phyloP scores from a whole-genome alignment of 2,329 filamentous ascomycete species.

The Pseudogymnoascus sp. region DNA sequence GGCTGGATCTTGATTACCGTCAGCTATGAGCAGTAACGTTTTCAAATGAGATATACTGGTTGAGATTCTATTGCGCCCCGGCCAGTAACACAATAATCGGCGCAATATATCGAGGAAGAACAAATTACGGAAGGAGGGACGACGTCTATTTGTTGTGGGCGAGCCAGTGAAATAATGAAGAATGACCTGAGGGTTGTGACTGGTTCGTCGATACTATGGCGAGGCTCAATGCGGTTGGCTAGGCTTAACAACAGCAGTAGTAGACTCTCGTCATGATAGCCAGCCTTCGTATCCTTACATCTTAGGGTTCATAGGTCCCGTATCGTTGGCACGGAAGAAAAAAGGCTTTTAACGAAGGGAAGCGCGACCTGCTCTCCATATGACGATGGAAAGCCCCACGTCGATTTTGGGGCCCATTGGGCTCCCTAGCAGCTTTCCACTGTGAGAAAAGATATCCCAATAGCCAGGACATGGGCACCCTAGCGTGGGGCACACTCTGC shows the following conservation, averaged over 20 bases:
- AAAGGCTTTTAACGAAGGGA: neutral
- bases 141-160: slow-evolving; percentile 5
- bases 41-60: neutral
- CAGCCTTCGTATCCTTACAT: neutral
- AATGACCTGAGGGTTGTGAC: neutral
- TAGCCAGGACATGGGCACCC: neutral
- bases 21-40: neutral
- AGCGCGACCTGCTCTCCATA: neutral
- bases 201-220: neutral
- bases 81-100: slow-evolving; percentile 6
- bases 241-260: neutral
- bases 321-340: neutral
- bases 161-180: neutral
- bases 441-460: neutral
- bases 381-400: slow-evolving; percentile 7
- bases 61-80: neutral
- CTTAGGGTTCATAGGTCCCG: neutral
- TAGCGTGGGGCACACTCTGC: neutral
- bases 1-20: neutral
- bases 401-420: neutral
- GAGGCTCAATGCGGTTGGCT: neutral
- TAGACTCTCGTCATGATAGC: neutral
- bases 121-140: slow-evolving; percentile 3
- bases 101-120: neutral
- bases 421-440: neutral